Evolutionary conservation across 148 eudicot species (phyloP).

Genomic region (Camellia sinensis): DNA sequence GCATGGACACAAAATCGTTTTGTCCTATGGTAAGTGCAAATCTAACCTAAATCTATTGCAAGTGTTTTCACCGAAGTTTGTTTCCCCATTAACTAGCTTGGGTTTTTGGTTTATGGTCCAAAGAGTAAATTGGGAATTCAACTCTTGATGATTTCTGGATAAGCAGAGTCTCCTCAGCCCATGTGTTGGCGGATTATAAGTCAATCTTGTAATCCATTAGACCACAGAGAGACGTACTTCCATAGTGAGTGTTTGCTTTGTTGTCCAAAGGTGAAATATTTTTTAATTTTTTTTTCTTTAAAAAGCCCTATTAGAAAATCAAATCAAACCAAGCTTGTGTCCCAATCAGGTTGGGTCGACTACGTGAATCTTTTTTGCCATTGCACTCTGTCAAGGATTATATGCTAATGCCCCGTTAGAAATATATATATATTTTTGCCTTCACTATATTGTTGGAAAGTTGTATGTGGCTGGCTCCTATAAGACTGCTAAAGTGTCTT

Average conservation of each 20-base stretch:
- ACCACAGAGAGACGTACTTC: background rate
- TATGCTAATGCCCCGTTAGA: too few relatives aligned
- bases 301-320: background rate
- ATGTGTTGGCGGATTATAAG: background rate
- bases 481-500: background rate
- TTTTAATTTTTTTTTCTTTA: background rate
- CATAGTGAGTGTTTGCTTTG: background rate
- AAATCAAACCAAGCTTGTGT: too few relatives aligned
- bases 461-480: background rate
- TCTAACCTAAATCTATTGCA: too few relatives aligned
- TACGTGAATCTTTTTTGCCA: too few relatives aligned
- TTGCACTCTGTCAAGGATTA: too few relatives aligned
- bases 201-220: background rate
- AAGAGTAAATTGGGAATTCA: background rate
- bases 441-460: background rate
- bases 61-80: too few relatives aligned
- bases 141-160: background rate
- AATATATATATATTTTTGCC: too few relatives aligned
- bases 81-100: background rate
- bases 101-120: background rate
- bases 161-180: constrained; percentile 2
- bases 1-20: too few relatives aligned
- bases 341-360: too few relatives aligned
- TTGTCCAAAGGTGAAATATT: background rate
- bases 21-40: too few relatives aligned